phyloP scores from a whole-genome alignment of 2,329 filamentous ascomycete species.

The Colletotrichum sp. region DNA sequence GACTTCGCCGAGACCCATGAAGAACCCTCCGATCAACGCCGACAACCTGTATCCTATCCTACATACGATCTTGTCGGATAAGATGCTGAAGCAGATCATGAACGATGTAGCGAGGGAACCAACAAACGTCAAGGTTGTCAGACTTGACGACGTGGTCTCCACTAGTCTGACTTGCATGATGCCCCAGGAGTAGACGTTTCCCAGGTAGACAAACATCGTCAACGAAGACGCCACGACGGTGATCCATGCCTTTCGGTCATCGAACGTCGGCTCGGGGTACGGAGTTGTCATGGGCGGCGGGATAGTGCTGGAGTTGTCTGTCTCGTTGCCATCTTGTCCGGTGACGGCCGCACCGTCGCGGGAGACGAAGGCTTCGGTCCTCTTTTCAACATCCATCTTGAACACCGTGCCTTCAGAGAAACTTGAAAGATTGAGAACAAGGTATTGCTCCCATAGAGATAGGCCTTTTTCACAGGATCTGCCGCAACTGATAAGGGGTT shows the following conservation, averaged over 20 bases:
- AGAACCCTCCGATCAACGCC: slow-evolving; percentile 25
- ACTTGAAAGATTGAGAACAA: background rate
- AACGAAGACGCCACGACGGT: slow-evolving; percentile 27
- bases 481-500: background rate
- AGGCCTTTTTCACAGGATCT: background rate
- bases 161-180: slow-evolving; percentile 29
- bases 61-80: slow-evolving; percentile 26
- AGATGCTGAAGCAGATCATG: slow-evolving; percentile 29
- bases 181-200: slow-evolving; percentile 32
- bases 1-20: slow-evolving; percentile 30
- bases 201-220: slow-evolving; percentile 31
- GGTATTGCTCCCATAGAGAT: background rate
- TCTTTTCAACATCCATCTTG: slow-evolving; percentile 8
- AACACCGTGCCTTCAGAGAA: background rate
- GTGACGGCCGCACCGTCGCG: background rate
- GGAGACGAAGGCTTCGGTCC: background rate
- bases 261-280: background rate
- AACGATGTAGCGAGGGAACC: slow-evolving; percentile 31
- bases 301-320: background rate
- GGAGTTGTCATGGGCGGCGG: background rate
- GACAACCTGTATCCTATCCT: slow-evolving; percentile 26
- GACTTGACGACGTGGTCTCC: slow-evolving; percentile 21
- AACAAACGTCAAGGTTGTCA: slow-evolving; percentile 31
- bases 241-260: slow-evolving; percentile 24
- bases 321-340: background rate